phyloP scores from a whole-genome alignment of 2,329 filamentous ascomycete species.

The Aspergillus nomiae region DNA sequence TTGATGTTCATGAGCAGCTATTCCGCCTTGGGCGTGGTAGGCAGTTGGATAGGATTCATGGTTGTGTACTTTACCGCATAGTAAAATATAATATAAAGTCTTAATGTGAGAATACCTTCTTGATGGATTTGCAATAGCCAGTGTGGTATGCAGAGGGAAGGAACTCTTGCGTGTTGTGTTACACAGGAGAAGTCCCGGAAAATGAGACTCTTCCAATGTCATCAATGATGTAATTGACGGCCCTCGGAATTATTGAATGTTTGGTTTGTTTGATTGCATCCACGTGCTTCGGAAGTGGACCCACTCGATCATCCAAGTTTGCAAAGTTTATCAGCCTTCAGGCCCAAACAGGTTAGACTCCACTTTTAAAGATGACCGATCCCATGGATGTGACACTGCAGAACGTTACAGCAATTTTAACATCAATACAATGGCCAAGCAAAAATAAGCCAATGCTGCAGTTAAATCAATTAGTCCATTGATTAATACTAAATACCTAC shows the following conservation, averaged over 20 bases:
- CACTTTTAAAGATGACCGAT: conserved; percentile 18
- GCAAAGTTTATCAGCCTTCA: conserved; percentile 23
- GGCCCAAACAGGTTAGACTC: conserved; percentile 11
- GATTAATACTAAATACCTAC: neutral
- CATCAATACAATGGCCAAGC: neutral
- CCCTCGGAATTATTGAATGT: neutral
- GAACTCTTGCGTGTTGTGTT: neutral
- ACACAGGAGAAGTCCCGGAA: no score
- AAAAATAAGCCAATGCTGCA: neutral
- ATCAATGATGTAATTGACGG: conserved; percentile 21
- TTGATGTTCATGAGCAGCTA: conserved; percentile 98
- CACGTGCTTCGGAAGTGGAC: conserved; percentile 20
- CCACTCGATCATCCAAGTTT: conserved; percentile 23
- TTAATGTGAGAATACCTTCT: neutral
- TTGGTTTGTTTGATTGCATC: conserved; percentile 20
- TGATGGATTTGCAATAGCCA: neutral
- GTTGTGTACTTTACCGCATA: conserved; percentile 78
- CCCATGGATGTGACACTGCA: conserved; percentile 18
- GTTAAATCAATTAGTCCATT: neutral
- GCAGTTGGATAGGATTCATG: conserved; percentile 92
- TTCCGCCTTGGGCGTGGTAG: conserved; percentile 88
- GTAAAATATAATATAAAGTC: conserved; percentile 1
- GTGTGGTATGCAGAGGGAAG: neutral
- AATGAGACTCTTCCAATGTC: neutral
- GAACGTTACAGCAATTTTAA: conserved; percentile 4